Evolutionary conservation across 2,329 filamentous ascomycete species (phyloP).

Genomic region (Akanthomyces muscarius): DNA sequence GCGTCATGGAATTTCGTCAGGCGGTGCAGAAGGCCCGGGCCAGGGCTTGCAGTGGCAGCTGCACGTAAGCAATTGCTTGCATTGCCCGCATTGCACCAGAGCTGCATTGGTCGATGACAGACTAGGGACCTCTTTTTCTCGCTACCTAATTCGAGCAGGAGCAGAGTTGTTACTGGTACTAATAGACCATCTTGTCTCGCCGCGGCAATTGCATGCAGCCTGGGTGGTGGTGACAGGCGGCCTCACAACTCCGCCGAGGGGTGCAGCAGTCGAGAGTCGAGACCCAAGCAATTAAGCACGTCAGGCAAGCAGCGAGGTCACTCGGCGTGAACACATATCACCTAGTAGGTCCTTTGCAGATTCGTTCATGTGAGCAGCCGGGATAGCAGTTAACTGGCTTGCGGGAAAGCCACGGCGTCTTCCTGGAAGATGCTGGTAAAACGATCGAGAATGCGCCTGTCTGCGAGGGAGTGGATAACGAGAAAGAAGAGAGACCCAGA

Average conservation of each 20-base stretch:
- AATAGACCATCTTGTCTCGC: background rate
- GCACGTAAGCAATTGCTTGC: constrained; percentile 8
- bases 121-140: background rate
- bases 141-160: background rate
- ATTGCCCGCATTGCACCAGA: background rate
- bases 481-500: background rate
- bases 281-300: background rate
- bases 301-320: background rate
- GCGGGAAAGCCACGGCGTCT: background rate
- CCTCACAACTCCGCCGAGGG: background rate
- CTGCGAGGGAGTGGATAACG: background rate
- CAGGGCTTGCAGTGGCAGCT: constrained; percentile 1
- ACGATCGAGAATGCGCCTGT: background rate
- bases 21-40: background rate
- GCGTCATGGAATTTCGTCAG: background rate
- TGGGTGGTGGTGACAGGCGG: background rate
- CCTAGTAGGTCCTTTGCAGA: background rate
- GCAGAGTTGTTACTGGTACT: background rate
- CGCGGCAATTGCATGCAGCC: background rate
- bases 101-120: background rate
- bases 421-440: background rate
- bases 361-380: background rate
- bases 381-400: background rate
- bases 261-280: background rate
- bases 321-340: background rate